A percentile compares a stretch with the other conserved stretches of the same genome.
These are phyloP conservation scores for Coemansia sp. DNA, from an alignment of 192 early-diverging fungal genomes.

Conservation along the genomic window DNA sequence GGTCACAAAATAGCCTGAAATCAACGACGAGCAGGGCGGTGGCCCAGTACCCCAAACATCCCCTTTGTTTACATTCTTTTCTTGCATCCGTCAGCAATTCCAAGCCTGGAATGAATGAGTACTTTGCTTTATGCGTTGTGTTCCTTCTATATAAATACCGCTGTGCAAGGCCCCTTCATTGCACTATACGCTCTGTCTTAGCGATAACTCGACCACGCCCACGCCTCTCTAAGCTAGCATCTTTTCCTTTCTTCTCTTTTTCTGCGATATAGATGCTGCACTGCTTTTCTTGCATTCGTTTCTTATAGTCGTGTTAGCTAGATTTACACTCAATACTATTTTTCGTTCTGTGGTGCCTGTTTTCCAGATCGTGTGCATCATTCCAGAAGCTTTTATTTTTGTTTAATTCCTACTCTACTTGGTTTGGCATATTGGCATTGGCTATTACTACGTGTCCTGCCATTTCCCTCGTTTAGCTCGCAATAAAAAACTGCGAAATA, in stretches of 20 bases:
- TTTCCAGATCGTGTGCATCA: neutral
- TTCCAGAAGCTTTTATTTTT: neutral
- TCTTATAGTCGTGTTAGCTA: neutral
- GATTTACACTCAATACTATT: neutral
- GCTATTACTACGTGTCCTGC: neutral
- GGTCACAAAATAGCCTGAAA: neutral
- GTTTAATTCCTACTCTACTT: neutral
- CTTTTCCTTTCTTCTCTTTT: neutral
- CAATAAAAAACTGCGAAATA: neutral
- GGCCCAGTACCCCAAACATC: neutral
- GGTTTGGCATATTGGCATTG: neutral
- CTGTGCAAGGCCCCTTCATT: neutral
- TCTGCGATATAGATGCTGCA: neutral
- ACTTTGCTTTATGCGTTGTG: neutral
- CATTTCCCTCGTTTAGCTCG: neutral
- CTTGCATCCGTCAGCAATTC: neutral
- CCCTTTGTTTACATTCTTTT: neutral
- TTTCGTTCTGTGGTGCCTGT: neutral
- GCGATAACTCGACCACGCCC: neutral
- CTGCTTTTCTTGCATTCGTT: neutral
- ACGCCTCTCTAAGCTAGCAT: conserved; percentile 3
- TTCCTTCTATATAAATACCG: neutral
- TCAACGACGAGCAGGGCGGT: neutral
- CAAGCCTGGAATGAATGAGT: neutral
- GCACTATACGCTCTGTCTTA: neutral